Evolutionary conservation across 345 rosid species (phyloP).

Genomic region (Triadica sebifera): DNA sequence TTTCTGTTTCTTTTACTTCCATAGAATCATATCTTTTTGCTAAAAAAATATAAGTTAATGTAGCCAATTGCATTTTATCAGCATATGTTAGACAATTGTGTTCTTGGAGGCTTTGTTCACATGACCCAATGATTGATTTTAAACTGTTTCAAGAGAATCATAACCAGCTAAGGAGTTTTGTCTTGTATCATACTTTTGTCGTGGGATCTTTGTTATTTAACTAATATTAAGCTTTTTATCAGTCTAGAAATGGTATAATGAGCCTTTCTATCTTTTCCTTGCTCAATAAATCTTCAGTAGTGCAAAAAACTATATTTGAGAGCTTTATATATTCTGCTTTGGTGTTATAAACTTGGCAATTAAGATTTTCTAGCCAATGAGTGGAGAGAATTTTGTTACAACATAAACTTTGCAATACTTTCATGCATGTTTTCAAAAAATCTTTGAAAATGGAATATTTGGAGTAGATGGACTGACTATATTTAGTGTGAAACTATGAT

Average conservation of each 20-base stretch:
- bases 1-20: background rate
- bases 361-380: background rate
- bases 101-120: background rate
- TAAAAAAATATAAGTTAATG: background rate
- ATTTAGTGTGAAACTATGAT: background rate
- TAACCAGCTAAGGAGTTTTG: background rate
- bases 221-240: background rate
- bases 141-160: background rate
- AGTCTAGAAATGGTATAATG: background rate
- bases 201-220: too few species aligned
- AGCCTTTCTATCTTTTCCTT: background rate
- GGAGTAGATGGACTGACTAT: background rate
- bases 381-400: background rate
- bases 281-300: background rate
- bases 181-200: too few species aligned
- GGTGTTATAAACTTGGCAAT: too few species aligned
- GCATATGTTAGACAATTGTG: background rate
- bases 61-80: background rate
- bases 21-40: background rate
- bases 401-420: background rate
- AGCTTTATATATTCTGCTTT: too few species aligned
- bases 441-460: background rate
- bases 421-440: background rate
- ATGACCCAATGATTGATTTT: background rate
- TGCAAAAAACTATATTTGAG: background rate